These are phyloP conservation scores for Suaeda aralocaspica DNA, from an alignment of 148 eudicot genomes.

Conservation along the genomic window DNA sequence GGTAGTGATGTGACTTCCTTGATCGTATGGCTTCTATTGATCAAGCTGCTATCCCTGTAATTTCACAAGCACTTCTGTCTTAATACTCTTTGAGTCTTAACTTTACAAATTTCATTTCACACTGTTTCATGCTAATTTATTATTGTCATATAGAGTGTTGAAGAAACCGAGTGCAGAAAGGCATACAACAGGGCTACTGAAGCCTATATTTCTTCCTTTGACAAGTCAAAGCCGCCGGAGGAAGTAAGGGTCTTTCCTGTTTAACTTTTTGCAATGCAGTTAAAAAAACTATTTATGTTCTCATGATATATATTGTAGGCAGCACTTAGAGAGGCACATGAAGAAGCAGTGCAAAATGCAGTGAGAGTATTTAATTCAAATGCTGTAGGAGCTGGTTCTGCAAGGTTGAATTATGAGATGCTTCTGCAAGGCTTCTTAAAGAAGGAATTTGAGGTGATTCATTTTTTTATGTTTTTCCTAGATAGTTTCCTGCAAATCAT, in stretches of 20 bases:
- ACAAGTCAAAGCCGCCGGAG: conserved; percentile 79
- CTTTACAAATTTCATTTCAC: neutral
- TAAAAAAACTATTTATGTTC: conserved; percentile 16
- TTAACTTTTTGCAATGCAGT: neutral
- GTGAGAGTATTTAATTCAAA: conserved; percentile 48
- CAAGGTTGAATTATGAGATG: conserved; percentile 74
- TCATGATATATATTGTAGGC: conserved; percentile 40
- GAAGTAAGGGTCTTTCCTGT: conserved; percentile 57
- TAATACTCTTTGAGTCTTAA: conserved; percentile 2
- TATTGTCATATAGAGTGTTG: conserved; percentile 63
- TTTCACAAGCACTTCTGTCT: conserved; percentile 3
- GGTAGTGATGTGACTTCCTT: neutral
- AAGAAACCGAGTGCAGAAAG: conserved; percentile 93
- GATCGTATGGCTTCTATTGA: neutral
- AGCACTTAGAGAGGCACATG: conserved; percentile 82
- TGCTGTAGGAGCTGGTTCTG: conserved; percentile 82
- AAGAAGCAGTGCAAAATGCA: conserved; percentile 71
- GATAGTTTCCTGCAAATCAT: neutral
- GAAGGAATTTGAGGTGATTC: conserved; percentile 85
- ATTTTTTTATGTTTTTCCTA: neutral
- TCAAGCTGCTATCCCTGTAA: too few species aligned
- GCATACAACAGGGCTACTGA: conserved; percentile 80
- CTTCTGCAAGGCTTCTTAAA: conserved; percentile 57
- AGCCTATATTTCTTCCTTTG: conserved; percentile 67
- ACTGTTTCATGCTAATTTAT: conserved; percentile 4